Percentiles rank a stretch among this genome's conserved stretches.
Evolutionary conservation across 441 rosid genomes (phyloP).

Genomic region (Iberis amara): DNA sequence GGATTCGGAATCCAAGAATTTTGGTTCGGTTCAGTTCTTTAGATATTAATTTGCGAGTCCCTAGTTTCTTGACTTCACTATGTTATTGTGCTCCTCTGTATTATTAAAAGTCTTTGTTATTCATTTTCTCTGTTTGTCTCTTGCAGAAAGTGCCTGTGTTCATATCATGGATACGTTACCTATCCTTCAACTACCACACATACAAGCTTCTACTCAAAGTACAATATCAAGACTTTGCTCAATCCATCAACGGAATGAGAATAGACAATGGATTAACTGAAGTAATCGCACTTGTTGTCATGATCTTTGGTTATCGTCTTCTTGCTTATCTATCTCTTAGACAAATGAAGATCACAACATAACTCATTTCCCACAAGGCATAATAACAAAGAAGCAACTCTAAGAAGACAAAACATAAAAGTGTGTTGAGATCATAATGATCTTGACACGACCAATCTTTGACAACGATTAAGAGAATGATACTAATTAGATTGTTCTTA

Average conservation of each 20-base stretch:
- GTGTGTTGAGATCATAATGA: slow-evolving; percentile 17
- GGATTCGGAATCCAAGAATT: too few species aligned
- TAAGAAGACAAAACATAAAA: slow-evolving; percentile 5
- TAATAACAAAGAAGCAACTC: slow-evolving; percentile 24
- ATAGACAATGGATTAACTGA: slow-evolving; percentile 57
- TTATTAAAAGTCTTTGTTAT: neutral
- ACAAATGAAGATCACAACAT: slow-evolving; percentile 47
- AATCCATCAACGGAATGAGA: slow-evolving; percentile 43
- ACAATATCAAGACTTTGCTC: slow-evolving; percentile 52
- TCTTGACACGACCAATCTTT: slow-evolving; percentile 21
- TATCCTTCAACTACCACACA: slow-evolving; percentile 95
- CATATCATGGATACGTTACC: slow-evolving; percentile 79
- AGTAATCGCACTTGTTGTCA: slow-evolving; percentile 66
- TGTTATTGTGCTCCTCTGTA: neutral
- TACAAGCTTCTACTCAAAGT: slow-evolving; percentile 93
- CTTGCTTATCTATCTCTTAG: slow-evolving; percentile 77
- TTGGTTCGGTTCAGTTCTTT: too few species aligned
- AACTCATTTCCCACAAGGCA: slow-evolving; percentile 17
- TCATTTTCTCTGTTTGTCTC: slow-evolving; percentile 1
- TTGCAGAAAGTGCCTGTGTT: slow-evolving; percentile 85
- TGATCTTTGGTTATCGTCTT: slow-evolving; percentile 89
- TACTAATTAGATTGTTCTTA: slow-evolving; percentile 12
- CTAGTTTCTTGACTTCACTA: too few species aligned
- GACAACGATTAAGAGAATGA: slow-evolving; percentile 20
- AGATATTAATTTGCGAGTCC: too few species aligned